Evolutionary conservation across 768 basidiomycete species (phyloP).

Genomic region (Leccinum rimulosum): DNA sequence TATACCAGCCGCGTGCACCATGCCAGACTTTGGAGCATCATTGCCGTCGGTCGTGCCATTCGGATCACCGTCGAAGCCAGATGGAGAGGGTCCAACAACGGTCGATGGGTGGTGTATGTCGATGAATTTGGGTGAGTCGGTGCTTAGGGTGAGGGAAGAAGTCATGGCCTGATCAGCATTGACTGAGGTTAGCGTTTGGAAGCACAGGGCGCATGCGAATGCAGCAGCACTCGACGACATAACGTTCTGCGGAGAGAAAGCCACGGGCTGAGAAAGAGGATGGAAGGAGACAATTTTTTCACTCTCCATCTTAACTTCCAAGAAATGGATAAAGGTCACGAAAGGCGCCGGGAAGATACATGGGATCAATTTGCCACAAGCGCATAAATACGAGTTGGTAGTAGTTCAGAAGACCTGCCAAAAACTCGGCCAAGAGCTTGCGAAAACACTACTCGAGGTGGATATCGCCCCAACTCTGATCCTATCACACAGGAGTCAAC

Average conservation of each 20-base stretch:
- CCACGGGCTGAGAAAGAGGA: conserved; percentile 8
- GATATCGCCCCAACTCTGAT: conserved; percentile 84
- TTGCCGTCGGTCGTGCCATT: not conserved
- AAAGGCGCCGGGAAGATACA: conserved; percentile 84
- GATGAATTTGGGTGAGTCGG: not conserved
- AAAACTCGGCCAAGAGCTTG: conserved; percentile 83
- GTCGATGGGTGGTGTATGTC: not conserved
- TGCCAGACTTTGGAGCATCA: not conserved
- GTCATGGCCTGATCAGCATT: not conserved
- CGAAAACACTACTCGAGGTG: conserved; percentile 78
- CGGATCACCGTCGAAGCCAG: not conserved
- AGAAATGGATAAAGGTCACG: conserved; percentile 91
- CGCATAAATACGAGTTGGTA: conserved; percentile 97
- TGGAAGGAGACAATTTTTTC: conserved; percentile 48
- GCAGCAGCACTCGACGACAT: not conserved
- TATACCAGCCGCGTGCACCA: conserved; percentile 77
- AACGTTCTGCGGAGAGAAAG: not conserved
- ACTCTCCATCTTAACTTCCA: conserved; percentile 90
- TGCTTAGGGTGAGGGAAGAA: not conserved
- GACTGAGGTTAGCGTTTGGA: not conserved
- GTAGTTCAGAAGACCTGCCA: conserved; percentile 60
- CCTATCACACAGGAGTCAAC: conserved; percentile 34
- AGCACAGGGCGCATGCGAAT: conserved; percentile 1
- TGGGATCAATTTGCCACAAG: conserved; percentile 87
- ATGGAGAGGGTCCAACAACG: not conserved